phyloP scores from a whole-genome alignment of 176 grass and related monocot genomes.

The Lolium perenne region DNA sequence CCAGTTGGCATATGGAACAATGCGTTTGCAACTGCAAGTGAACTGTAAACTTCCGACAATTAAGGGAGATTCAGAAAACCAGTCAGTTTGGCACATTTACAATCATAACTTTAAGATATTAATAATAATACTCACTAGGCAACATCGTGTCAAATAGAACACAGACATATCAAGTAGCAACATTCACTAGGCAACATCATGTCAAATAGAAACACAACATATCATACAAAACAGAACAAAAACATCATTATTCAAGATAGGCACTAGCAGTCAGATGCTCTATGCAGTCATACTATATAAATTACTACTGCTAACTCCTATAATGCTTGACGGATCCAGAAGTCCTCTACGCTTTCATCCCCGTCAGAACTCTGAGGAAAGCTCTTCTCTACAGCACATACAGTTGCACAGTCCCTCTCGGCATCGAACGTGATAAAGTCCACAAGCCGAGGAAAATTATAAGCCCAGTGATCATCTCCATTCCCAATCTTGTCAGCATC shows the following conservation, averaged over 20 bases:
- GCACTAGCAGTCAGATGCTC: not conserved
- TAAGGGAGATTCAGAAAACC: not conserved
- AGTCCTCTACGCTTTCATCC: not conserved
- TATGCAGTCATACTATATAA: not conserved
- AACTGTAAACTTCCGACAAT: too few species aligned
- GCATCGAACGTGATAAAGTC: slow-evolving; percentile 12
- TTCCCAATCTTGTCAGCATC: not conserved
- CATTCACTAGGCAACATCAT: not conserved
- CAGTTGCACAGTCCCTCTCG: not conserved
- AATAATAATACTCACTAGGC: not conserved
- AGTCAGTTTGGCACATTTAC: not conserved
- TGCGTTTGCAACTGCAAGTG: too few species aligned
- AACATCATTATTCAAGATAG: not conserved
- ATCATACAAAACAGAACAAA: not conserved
- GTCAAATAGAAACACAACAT: not conserved
- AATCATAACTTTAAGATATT: not conserved
- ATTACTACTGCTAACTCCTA: not conserved
- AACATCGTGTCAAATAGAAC: not conserved
- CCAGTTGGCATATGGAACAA: too few species aligned
- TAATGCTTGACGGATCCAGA: not conserved
- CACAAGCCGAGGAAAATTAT: not conserved
- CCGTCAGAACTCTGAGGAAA: not conserved
- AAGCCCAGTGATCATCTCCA: slow-evolving; percentile 6
- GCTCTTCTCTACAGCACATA: not conserved
- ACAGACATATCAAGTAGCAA: not conserved